Evolutionary conservation across 495 filamentous ascomycete genomes (phyloP).

Genomic region (Viridothelium virens): DNA sequence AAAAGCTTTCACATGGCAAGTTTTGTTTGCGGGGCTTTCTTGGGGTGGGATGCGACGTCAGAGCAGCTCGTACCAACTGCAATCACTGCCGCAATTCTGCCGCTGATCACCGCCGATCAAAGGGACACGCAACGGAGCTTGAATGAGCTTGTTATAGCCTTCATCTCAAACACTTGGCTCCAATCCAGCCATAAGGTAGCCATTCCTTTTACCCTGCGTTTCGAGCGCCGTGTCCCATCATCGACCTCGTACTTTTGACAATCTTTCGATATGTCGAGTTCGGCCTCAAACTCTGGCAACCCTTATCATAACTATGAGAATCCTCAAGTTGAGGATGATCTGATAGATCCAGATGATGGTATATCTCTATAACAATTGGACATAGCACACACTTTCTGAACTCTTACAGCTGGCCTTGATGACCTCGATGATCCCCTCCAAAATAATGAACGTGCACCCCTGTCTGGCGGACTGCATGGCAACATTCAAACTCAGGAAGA

Average conservation of each 20-base stretch:
- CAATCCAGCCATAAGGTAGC: not conserved
- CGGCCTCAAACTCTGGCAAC: slow-evolving; percentile 26
- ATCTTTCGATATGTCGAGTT: not conserved
- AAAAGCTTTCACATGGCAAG: not conserved
- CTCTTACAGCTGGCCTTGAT: slow-evolving; percentile 61
- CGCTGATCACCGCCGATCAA: not conserved
- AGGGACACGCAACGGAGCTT: slow-evolving; percentile 10
- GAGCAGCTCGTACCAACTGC: not conserved
- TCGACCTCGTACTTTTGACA: not conserved
- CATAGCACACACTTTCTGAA: not conserved
- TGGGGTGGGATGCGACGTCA: not conserved
- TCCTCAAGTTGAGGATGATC: slow-evolving; percentile 72
- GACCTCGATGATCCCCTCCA: slow-evolving; percentile 87
- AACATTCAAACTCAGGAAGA: slow-evolving; percentile 23
- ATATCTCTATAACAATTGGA: slow-evolving; percentile 10
- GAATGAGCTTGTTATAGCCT: slow-evolving; percentile 6
- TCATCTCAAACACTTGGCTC: slow-evolving; percentile 9
- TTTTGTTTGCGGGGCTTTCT: slow-evolving; percentile 1
- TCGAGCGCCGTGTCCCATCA: not conserved
- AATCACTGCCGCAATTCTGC: not conserved
- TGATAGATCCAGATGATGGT: slow-evolving; percentile 98
- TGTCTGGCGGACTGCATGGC: slow-evolving; percentile 67
- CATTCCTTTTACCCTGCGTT: not conserved
- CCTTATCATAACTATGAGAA: slow-evolving; percentile 55
- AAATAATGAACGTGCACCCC: slow-evolving; percentile 59